phyloP scores from a whole-genome alignment of 2,329 filamentous ascomycete genomes.

The Colletotrichum sp. region DNA sequence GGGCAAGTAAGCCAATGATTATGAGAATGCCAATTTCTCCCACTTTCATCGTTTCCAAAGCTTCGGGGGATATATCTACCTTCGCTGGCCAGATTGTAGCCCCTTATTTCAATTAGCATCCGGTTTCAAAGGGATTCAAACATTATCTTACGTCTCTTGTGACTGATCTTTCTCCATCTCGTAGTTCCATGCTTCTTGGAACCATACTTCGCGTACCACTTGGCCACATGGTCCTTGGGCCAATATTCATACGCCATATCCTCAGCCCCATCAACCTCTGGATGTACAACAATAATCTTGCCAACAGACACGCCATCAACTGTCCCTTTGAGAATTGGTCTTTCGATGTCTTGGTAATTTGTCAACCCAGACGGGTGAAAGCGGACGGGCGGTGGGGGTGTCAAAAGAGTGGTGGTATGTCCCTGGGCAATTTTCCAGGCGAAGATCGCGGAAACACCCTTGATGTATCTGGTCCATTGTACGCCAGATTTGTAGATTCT shows the following conservation, averaged over 20 bases:
- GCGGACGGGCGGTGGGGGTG: not conserved
- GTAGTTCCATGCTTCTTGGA: not conserved
- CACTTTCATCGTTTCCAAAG: too few relatives aligned
- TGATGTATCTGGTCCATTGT: not conserved
- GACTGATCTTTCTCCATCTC: not conserved
- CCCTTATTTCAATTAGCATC: too few relatives aligned
- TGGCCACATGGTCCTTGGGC: not conserved
- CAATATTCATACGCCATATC: not conserved
- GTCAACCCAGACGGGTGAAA: not conserved
- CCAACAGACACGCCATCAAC: not conserved
- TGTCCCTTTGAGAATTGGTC: not conserved
- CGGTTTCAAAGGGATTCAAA: too few relatives aligned
- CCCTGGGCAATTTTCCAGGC: not conserved
- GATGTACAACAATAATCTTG: not conserved
- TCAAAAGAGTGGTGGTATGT: not conserved
- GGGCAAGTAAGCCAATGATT: not conserved
- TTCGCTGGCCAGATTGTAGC: not conserved
- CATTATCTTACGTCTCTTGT: not conserved
- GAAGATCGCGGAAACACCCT: not conserved
- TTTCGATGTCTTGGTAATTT: not conserved
- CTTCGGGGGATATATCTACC: not conserved
- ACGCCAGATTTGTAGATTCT: not conserved
- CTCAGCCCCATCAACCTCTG: not conserved
- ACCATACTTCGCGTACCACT: not conserved
- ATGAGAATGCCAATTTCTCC: too few relatives aligned